Evolutionary conservation across 2,329 filamentous ascomycete species (phyloP).

Genomic region (Xylariaceae sp.): DNA sequence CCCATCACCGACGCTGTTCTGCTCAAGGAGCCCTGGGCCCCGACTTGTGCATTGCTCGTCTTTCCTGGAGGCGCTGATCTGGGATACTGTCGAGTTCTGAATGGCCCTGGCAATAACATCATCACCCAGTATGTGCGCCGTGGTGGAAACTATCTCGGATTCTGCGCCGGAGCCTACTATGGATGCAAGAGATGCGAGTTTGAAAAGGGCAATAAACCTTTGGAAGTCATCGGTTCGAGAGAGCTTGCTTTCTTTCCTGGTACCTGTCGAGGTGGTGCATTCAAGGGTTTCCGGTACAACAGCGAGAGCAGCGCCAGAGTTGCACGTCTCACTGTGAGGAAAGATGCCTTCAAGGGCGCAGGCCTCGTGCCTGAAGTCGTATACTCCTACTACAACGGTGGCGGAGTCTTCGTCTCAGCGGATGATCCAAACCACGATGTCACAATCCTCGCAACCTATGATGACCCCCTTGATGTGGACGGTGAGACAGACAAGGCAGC

Average conservation of each 20-base stretch:
- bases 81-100: constrained; percentile 82
- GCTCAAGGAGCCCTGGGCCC: constrained; percentile 86
- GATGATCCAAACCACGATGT: constrained; percentile 59
- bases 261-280: constrained; percentile 80
- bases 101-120: constrained; percentile 80
- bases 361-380: constrained; percentile 60
- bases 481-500: constrained; percentile 72
- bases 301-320: constrained; percentile 82
- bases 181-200: constrained; percentile 82
- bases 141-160: constrained; percentile 82
- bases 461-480: constrained; percentile 71
- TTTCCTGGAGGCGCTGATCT: constrained; percentile 93
- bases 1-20: constrained; percentile 75
- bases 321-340: constrained; percentile 63
- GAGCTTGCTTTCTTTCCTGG: constrained; percentile 90
- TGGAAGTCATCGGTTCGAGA: constrained; percentile 82
- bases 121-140: constrained; percentile 83
- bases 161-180: constrained; percentile 96
- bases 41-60: constrained; percentile 84
- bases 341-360: constrained; percentile 50
- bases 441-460: constrained; percentile 79
- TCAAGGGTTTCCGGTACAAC: constrained; percentile 84
- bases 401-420: constrained; percentile 86
- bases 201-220: constrained; percentile 74
- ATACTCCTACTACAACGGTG: constrained; percentile 87